These are phyloP conservation scores for Alternaria solani DNA, from an alignment of 2,329 filamentous ascomycete species.

Conservation along the genomic window DNA sequence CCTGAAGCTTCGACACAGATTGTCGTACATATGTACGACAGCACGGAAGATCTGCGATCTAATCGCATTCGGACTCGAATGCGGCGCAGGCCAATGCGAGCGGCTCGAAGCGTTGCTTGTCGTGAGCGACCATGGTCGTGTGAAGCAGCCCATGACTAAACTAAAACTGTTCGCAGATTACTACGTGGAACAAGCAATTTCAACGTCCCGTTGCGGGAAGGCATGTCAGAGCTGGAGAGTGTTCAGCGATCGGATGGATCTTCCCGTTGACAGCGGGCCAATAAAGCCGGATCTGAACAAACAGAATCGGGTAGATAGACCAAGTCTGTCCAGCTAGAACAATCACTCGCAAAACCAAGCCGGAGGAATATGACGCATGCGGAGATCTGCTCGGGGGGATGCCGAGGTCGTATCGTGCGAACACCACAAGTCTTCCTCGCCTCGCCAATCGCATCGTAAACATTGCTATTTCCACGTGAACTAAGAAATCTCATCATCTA, in stretches of 20 bases:
- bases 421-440: not conserved
- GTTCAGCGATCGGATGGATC: not conserved
- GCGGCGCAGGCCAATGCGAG: not conserved
- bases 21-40: not conserved
- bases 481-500: not conserved
- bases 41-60: not conserved
- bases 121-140: not conserved
- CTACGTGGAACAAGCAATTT: not conserved
- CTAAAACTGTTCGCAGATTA: not conserved
- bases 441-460: not conserved
- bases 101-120: not conserved
- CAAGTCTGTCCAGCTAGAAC: not conserved
- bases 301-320: not conserved
- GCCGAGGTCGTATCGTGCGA: not conserved
- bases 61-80: not conserved
- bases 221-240: not conserved
- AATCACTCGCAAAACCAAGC: not conserved
- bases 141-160: not conserved
- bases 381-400: not conserved
- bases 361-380: not conserved
- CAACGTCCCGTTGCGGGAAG: not conserved
- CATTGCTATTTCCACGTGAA: not conserved
- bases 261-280: not conserved
- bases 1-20: not conserved
- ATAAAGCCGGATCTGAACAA: not conserved